Evolutionary conservation across 345 rosid species (phyloP).

Genomic region (Euphorbia pulcherrima): DNA sequence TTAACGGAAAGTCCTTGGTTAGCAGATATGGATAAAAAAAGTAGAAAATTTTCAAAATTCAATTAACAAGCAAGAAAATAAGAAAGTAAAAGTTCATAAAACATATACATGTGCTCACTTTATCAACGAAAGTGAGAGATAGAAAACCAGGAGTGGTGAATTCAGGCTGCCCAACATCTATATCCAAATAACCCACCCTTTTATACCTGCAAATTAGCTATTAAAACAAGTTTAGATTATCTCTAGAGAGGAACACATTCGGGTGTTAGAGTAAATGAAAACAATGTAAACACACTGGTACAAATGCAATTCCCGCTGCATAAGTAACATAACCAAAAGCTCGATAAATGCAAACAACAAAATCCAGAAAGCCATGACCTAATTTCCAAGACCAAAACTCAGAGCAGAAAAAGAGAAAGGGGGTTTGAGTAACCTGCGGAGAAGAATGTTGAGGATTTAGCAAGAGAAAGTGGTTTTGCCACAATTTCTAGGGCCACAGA

Average conservation of each 20-base stretch:
- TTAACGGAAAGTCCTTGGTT: not conserved
- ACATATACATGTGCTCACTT: conserved; percentile 51
- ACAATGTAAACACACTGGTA: not conserved
- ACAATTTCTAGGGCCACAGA: conserved; percentile 79
- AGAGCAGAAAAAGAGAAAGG: not conserved
- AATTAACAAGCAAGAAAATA: not conserved
- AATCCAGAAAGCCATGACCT: conserved; percentile 11
- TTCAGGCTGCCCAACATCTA: conserved; percentile 96
- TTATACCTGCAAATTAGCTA: conserved; percentile 49
- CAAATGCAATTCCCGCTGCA: not conserved
- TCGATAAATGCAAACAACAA: not conserved
- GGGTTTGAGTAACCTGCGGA: too few species aligned
- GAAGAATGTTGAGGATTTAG: conserved; percentile 66
- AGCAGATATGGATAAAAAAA: conserved; percentile 1
- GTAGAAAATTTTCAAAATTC: not conserved
- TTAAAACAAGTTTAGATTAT: not conserved
- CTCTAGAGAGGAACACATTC: not conserved
- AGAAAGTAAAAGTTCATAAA: not conserved
- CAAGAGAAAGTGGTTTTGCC: conserved; percentile 94
- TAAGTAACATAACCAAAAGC: not conserved
- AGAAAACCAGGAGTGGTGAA: conserved; percentile 84
- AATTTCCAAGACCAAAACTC: not conserved
- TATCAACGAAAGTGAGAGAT: conserved; percentile 70
- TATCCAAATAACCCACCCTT: conserved; percentile 82
- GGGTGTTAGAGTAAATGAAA: not conserved